A percentile compares a stretch with the other conserved stretches of the same genome.
Conservation (phyloP, 2,329 filamentous ascomycete genomes). For the Mycosphaerella sp. region DNA sequence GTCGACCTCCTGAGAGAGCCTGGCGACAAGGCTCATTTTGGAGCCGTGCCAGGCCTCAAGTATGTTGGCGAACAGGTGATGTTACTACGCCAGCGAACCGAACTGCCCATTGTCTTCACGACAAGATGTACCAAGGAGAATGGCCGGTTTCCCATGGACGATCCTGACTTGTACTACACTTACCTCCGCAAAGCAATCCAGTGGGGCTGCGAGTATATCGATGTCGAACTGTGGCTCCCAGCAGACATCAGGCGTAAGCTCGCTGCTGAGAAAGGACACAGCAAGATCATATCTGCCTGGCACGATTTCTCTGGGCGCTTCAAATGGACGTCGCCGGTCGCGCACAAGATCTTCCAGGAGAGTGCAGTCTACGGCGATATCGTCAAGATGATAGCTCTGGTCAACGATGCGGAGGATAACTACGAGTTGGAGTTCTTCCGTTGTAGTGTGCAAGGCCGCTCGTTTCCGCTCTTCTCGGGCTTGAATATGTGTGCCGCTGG, state of each 20-base stretch:
- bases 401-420: constrained; percentile 75
- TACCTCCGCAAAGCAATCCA: constrained; percentile 80
- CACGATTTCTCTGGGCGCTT: constrained; percentile 82
- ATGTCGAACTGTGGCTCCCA: constrained; percentile 82
- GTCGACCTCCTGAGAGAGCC: constrained; percentile 76
- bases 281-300: constrained; percentile 84
- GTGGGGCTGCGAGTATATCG: constrained; percentile 85
- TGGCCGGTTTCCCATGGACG: constrained; percentile 76
- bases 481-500: constrained; percentile 86
- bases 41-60: constrained; percentile 66
- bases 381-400: constrained; percentile 85
- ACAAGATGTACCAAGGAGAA: constrained; percentile 77
- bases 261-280: constrained; percentile 66
- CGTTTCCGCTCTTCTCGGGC: constrained; percentile 69
- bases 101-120: constrained; percentile 86
- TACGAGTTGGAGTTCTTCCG: constrained; percentile 88
- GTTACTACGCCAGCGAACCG: constrained; percentile 73
- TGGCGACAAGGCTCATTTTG: constrained; percentile 55
- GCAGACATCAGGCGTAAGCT: constrained; percentile 64
- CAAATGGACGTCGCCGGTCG: constrained; percentile 71
- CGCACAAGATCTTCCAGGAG: constrained; percentile 64
- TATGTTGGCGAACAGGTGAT: constrained; percentile 85
- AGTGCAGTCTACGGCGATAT: constrained; percentile 74
- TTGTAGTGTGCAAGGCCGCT: constrained; percentile 59
- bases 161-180: constrained; percentile 66